A percentile compares a stretch with the other conserved stretches of the same genome.
These are phyloP conservation scores for Aspergillus sp. DNA, from an alignment of 2,329 filamentous ascomycete genomes.

Conservation along the genomic window DNA sequence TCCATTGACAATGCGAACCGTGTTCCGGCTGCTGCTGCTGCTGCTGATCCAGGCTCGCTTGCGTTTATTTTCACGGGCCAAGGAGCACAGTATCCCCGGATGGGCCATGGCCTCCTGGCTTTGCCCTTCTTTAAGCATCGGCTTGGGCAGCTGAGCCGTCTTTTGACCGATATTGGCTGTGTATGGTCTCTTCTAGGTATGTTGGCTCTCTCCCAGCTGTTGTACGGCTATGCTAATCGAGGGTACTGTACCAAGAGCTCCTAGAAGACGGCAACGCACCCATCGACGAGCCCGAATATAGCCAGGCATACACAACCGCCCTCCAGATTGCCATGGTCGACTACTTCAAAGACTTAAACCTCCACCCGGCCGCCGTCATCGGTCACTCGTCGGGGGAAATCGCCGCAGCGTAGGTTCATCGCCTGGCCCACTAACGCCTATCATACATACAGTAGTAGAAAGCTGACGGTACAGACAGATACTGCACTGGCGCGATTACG, in stretches of 20 bases:
- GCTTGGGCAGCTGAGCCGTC: background rate
- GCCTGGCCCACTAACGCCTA: too few species aligned
- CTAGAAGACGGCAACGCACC: conserved; percentile 21
- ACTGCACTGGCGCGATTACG: too few species aligned
- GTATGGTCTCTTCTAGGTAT: background rate
- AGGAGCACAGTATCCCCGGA: conserved; percentile 41
- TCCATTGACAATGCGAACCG: too few species aligned
- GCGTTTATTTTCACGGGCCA: conserved; percentile 47
- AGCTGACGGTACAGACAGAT: too few species aligned
- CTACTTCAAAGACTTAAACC: conserved; percentile 29
- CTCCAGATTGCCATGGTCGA: conserved; percentile 39
- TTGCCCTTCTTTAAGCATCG: background rate
- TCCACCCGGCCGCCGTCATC: conserved; percentile 30
- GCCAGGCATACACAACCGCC: conserved; percentile 31
- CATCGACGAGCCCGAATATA: conserved; percentile 33
- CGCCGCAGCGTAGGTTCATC: conserved; percentile 49
- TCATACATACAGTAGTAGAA: too few species aligned
- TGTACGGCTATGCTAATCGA: background rate
- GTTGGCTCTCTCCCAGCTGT: too few species aligned
- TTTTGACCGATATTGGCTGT: background rate
- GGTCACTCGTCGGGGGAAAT: conserved; percentile 44
- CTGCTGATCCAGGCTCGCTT: conserved; percentile 13
- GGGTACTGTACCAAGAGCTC: too few species aligned
- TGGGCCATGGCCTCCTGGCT: conserved; percentile 37
- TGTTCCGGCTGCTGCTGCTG: too few species aligned